Conservation (phyloP, 345 rosid species). For the Stellera chamaejasme region DNA sequence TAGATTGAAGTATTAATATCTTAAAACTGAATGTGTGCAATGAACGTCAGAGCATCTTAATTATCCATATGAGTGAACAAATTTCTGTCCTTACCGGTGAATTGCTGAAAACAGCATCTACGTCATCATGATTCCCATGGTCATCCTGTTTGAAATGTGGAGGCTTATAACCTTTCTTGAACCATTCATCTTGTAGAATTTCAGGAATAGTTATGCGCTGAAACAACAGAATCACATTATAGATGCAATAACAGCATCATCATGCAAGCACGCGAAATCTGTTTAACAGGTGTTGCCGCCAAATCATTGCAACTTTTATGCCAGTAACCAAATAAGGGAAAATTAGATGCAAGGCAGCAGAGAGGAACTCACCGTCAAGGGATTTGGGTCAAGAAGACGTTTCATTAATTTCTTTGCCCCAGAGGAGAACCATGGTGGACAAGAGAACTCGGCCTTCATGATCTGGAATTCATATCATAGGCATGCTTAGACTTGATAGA, state of each 20-base stretch:
- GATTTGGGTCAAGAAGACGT: conserved; percentile 74
- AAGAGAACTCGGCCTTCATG: conserved; percentile 47
- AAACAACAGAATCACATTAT: conserved; percentile 4
- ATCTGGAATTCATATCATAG: conserved; percentile 32
- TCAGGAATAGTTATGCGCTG: conserved; percentile 64
- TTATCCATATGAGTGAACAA: background rate
- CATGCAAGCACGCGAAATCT: no score
- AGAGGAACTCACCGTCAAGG: conserved; percentile 42
- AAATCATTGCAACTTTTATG: no score
- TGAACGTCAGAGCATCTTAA: no score
- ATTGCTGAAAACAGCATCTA: conserved; percentile 69
- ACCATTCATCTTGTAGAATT: conserved; percentile 76
- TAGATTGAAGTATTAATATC: background rate
- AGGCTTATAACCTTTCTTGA: conserved; percentile 60
- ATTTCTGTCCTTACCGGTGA: conserved; percentile 37
- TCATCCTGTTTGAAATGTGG: conserved; percentile 59
- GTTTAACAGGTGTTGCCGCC: no score
- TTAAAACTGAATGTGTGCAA: no score
- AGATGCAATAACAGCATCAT: background rate
- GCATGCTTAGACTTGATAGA: no score
- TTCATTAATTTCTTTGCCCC: conserved; percentile 57
- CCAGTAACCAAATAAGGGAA: no score
- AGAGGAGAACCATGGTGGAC: conserved; percentile 70
- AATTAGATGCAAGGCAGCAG: no score
- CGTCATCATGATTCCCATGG: conserved; percentile 55